Evolutionary conservation across 495 filamentous ascomycete genomes (phyloP).

Genomic region (Aspergillus panamensis): DNA sequence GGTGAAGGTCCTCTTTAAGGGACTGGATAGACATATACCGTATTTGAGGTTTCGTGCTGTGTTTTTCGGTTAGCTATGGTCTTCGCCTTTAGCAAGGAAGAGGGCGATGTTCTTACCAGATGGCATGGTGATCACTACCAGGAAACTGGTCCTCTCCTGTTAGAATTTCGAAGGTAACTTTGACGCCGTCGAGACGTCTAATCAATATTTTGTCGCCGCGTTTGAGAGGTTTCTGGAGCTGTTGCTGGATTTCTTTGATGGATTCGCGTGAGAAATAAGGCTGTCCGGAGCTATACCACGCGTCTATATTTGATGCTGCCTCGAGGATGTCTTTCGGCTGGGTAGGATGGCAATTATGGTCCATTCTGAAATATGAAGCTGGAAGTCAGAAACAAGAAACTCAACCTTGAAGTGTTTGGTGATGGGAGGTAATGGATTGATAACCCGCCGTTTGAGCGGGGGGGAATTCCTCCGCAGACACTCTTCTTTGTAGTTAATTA

Average conservation of each 20-base stretch:
- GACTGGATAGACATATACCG: not conserved
- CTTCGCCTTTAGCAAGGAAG: not conserved
- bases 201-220: not conserved
- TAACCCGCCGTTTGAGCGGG: no score
- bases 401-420: conserved; percentile 85
- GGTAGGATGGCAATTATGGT: no score
- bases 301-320: conserved; percentile 11
- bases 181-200: not conserved
- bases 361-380: no score
- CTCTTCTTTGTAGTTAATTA: no score
- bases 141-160: not conserved
- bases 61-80: no score
- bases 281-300: conserved; percentile 5
- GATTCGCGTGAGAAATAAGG: conserved; percentile 11
- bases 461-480: no score
- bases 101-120: not conserved
- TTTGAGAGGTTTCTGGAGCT: not conserved
- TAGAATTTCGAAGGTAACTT: not conserved
- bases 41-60: not conserved
- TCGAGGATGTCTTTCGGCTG: not conserved
- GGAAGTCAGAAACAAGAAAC: conserved; percentile 28
- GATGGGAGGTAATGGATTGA: conserved; percentile 56
- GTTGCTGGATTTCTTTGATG: conserved; percentile 5
- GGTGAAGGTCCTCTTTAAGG: not conserved
- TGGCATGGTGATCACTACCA: no score